Base-by-base conservation (phyloP, 768 basidiomycete genomes). In the Suillus clintonianus region DNA sequence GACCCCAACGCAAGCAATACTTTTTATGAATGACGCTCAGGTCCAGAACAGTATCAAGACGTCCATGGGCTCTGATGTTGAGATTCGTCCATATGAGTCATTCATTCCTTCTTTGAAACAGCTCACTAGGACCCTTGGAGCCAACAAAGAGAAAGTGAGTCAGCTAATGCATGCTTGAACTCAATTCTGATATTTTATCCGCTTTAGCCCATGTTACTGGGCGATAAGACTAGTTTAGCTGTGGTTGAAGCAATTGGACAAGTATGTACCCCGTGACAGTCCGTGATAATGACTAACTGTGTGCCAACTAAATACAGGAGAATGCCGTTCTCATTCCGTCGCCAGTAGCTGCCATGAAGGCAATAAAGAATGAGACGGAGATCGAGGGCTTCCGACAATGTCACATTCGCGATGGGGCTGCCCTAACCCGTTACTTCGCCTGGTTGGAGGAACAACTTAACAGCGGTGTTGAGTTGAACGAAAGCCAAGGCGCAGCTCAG, bases 361-460 rank as follows among this genome's bases (percentile, higher is more conserved):
- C 93, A 2, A 86, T 94, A 69, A 95, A 95, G 78, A 94, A 93
- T 67, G 76, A 74, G 4, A 86, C 84, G 0, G 97, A 99, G 71
- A 76, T 96, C 14, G 91, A 90, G 71, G 97, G 97, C 0, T 98
- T 98, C 83, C 84, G 95, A 17, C 87, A 90, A 70, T 85, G 84
- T 59, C 94, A 99, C 71, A 87, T 97, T 37, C 85, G 96, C 11
- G 97, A 99, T 74, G 95, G 97, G 0, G 88, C 84, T 1, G 96
- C 96, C 0, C 81, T 99, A 54, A 87, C 85, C 9, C 85, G 89
- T 15, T 99, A 99, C 77, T 98, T 98, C 69, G 83, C 94, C 0
- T 99, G 97, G 97, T 81, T 99, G 1, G 95, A 99, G 75, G 91
- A 95, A 65, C 85, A 89, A 67, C 79, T 99, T 19, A 74, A 83